Base-by-base conservation (phyloP, 2,329 filamentous ascomycete genomes). In the Myriosclerotinia scirpicola region DNA sequence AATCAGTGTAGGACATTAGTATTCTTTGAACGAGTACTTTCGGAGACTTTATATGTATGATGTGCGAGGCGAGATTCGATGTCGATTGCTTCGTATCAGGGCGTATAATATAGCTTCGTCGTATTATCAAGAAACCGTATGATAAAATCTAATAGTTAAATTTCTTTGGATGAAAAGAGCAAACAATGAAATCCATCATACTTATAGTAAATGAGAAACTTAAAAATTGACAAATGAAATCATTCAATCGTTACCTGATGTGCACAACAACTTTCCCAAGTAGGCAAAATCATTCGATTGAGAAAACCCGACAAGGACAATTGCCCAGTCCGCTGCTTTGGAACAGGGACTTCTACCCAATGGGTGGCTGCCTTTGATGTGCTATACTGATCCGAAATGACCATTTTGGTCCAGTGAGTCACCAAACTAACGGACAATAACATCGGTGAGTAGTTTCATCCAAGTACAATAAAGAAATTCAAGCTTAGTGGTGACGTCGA, bases 381-480 rank as follows among this genome's bases (percentile, higher is more conserved):
- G 30, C 12, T 20, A 63, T 40, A 34, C 38, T 54, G 38, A 63
- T 6, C 22, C 36, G 3, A 34, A 53, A 63, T 17, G 60, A 14
- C 17, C 48, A 42, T 42, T 54, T 30, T 53, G 36, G 22, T 17
- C 1, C 22, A 8, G 38, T 40, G 60, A 63, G 46, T 63, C 50
- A 63, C 48, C n/a, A 63, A 42, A 26, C 60, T n/a, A 63, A 63
- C 15, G 48, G 36, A 50, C 14, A 26, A 61, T 50, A 50, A 20
- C 58, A 40, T 61, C 58, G 58, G 58, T 61, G 58, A 61, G 26
- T 38, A 26, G 14, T 50, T 50, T 40, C 58, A 50, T 40, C 30
- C 44, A 52, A 26, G n/a, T 38, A 40, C 44, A 6, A 60, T 48
- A 2, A n/a, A 36, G n/a, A 17, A 17, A 20, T 17, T 40, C 2